Base-by-base conservation (phyloP, 169 alveolate genomes). In the Cryptosporidium bovis region DNA sequence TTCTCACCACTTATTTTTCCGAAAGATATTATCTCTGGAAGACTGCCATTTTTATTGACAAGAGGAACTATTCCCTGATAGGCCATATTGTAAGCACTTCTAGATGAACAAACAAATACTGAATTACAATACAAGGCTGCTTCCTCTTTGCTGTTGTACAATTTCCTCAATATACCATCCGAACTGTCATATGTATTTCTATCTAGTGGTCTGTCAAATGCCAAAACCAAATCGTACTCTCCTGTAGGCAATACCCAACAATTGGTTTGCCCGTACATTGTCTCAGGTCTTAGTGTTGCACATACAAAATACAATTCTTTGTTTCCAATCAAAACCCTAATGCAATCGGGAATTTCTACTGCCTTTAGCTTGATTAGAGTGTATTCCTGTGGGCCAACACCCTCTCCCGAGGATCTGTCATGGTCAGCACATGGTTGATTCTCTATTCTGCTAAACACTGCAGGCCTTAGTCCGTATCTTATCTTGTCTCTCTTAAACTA, bases 401-500 rank as follows among this genome's bases (percentile, higher is more conserved):
- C 98, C 91, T 97, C 99, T 18, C 98, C 99, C 2, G 91, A 83
- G 24, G 96, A 89, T 58, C 99, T 91, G 83, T 98, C 99, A 83
- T 98, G 99, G 91, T 98, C 99, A 7, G 99, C 99, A 84, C 99
- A 97, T 29, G 99, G 98, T 92, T 98, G 99, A 69, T 95, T 96
- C 82, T 97, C 99, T 36, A 82, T 55, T 44, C 87, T 56, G n/a
- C 87, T 77, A 60, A 77, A 77, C 27, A 77, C 87, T 20, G 87
- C 87, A 3, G 87, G 71, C 20, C 87, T 56, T n/a, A 77, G 27
- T 44, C 87, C 87, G 64, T 77, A 62, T 62, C 71, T 77, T 44
- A 77, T 77, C 36, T 62, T 77, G 1, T 77, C 71, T 8, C 40
- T 77, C 24, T 77, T 77, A 44, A 60, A 60, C 87, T 77, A 56